Conservation (phyloP, 2,329 filamentous ascomycete genomes). For the Davidsoniella eucalypti region DNA sequence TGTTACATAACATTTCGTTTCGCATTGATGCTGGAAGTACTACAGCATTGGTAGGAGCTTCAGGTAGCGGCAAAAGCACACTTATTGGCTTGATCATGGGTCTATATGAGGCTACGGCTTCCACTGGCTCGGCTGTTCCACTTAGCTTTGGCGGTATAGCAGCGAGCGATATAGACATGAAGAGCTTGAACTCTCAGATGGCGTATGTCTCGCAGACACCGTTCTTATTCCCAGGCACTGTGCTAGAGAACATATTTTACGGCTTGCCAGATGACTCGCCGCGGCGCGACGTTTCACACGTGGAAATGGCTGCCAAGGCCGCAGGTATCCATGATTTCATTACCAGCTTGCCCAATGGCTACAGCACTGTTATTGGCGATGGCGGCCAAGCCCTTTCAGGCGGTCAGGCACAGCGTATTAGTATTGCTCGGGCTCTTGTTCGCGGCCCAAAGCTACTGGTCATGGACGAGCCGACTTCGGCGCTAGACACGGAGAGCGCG, state of each 20-base stretch:
- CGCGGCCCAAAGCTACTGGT: slow-evolving; percentile 57
- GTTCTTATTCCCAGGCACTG: slow-evolving; percentile 59
- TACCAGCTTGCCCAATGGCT: slow-evolving; percentile 46
- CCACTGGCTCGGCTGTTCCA: not conserved
- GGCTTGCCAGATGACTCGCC: slow-evolving; percentile 44
- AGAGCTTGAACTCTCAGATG: slow-evolving; percentile 41
- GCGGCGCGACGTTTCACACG: slow-evolving; percentile 26
- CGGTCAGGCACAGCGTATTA: slow-evolving; percentile 68
- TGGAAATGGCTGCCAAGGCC: slow-evolving; percentile 32
- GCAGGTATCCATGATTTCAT: slow-evolving; percentile 59
- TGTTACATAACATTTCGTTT: slow-evolving; percentile 52
- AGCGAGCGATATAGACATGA: slow-evolving; percentile 35
- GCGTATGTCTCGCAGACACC: slow-evolving; percentile 56
- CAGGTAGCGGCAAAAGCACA: slow-evolving; percentile 85
- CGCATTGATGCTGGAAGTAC: slow-evolving; percentile 45
- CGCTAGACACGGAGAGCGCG: slow-evolving; percentile 56
- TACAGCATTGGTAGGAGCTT: slow-evolving; percentile 66
- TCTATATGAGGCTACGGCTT: slow-evolving; percentile 38
- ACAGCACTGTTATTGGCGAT: slow-evolving; percentile 59
- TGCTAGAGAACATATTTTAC: slow-evolving; percentile 71
- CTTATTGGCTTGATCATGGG: slow-evolving; percentile 58
- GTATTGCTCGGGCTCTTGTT: slow-evolving; percentile 64
- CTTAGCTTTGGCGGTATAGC: not conserved
- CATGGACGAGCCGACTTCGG: slow-evolving; percentile 74
- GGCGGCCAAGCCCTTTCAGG: slow-evolving; percentile 59